Percentiles rank a stretch among this genome's conserved stretches.
These are phyloP conservation scores for Adansonia grandidieri DNA, from an alignment of 441 rosid species.

Conservation along the genomic window DNA sequence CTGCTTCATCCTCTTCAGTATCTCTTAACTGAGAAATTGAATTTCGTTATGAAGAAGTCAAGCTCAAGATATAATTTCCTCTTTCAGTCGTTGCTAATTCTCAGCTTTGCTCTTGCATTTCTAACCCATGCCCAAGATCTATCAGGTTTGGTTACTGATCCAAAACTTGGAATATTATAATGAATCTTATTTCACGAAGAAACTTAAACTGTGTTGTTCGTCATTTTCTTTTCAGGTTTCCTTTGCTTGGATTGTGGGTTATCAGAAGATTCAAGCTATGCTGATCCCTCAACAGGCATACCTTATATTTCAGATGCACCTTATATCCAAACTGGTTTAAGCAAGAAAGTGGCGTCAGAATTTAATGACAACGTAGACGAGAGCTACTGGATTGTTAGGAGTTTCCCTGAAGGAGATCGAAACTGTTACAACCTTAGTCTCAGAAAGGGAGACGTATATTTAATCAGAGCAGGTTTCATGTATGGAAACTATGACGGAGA, in stretches of 20 bases:
- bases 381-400: constrained; percentile 41
- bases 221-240: no score
- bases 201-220: no score
- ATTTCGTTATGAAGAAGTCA: neutral
- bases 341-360: constrained; percentile 21
- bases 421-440: constrained; percentile 40
- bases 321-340: constrained; percentile 38
- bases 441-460: constrained; percentile 28
- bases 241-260: constrained; percentile 32
- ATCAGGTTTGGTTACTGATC: neutral
- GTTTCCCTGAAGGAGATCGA: constrained; percentile 47
- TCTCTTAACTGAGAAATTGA: no score
- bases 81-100: neutral
- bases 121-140: constrained; percentile 4
- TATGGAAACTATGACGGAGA: constrained; percentile 52
- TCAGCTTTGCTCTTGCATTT: constrained; percentile 2
- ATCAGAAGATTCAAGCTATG: constrained; percentile 28
- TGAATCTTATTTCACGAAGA: neutral
- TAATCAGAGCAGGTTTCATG: constrained; percentile 43
- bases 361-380: neutral
- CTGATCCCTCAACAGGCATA: constrained; percentile 21
- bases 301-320: constrained; percentile 37
- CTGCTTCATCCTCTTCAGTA: no score
- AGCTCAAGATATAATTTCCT: neutral
- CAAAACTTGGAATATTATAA: neutral